Evolutionary conservation across 768 basidiomycete species (phyloP).

Genomic region (Collybia nuda): DNA sequence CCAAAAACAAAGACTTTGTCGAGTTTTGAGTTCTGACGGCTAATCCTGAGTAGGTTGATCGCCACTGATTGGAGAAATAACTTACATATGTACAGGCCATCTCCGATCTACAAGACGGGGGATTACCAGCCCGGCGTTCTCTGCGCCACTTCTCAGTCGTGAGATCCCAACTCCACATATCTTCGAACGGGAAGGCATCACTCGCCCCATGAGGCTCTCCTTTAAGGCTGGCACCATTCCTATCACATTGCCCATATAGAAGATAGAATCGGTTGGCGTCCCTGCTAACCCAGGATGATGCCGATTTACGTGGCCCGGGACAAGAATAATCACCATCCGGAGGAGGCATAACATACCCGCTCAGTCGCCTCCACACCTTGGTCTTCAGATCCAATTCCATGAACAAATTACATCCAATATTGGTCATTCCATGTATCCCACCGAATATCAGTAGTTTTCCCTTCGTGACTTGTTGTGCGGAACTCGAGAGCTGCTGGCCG

Average conservation of each 20-base stretch:
- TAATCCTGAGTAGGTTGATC: constrained; percentile 4
- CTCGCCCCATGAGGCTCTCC: constrained; percentile 20
- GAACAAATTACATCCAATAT: constrained; percentile 36
- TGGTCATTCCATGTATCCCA: constrained; percentile 25
- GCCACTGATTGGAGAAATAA: neutral
- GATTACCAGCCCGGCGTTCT: constrained; percentile 29
- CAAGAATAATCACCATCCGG: constrained; percentile 15
- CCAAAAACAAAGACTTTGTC: constrained; percentile 37
- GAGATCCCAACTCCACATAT: constrained; percentile 36
- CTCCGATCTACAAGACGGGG: constrained; percentile 30
- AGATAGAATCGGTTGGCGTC: constrained; percentile 28
- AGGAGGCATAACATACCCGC: constrained; percentile 17
- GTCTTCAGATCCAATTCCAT: constrained; percentile 34
- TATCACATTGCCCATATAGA: constrained; percentile 34
- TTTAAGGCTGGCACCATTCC: constrained; percentile 22
- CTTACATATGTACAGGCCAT: constrained; percentile 25
- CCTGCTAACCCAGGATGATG: constrained; percentile 32
- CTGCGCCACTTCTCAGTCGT: constrained; percentile 26
- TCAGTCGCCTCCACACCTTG: constrained; percentile 17
- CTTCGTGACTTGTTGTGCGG: constrained; percentile 22
- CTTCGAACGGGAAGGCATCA: constrained; percentile 16
- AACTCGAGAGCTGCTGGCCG: constrained; percentile 6
- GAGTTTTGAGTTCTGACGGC: no score
- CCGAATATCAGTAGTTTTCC: constrained; percentile 39
- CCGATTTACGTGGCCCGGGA: constrained; percentile 33